Base-by-base conservation (phyloP, 768 basidiomycete species). In the Bullera alba region DNA sequence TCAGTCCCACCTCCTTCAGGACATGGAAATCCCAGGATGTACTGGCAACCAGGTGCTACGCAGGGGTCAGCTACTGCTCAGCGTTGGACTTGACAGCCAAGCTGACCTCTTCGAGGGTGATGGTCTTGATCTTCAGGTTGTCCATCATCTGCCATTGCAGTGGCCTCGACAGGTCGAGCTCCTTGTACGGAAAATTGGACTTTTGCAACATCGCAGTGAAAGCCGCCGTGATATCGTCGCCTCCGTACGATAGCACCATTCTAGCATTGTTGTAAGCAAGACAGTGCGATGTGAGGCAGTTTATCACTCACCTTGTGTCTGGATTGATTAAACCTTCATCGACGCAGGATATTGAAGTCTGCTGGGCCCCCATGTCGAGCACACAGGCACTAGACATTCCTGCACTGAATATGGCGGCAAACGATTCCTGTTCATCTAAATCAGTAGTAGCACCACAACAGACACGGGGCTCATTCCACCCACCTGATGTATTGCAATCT, bases 321-420 rank as follows among this genome's bases (percentile, higher is more conserved):
- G 84, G 67, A 25, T 91, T 75, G 19, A 99, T 80, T 43, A 91
- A 67, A 2, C 95, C 95, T 61, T 99, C 95, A 50, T 97, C 95
- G 2, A 97, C 85, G 65, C 92, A 96, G 0, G 91, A 83, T 35
- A 99, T 81, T 52, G 81, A 88, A 1, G 87, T 90, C 48, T 78
- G 81, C 15, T 77, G 78, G 12, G 93, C 86, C 2, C 95, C 95
- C 44, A 97, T 84, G 69, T 99, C 89, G 29, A 99, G 86, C 4
- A 99, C 87, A 63, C 95, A 97, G 10, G 92, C 95, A 61, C 83
- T 86, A 0, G 88, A 88, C 45, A 97, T 83, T 5, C 93, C 93
- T 5, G 93, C 91, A 19, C 92, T 92, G 67, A 92, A 96, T 0
- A 89, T 89, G 3, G 92, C 90, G 28, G 87, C 86, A 34, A 93